Evolutionary conservation across 495 filamentous ascomycete genomes (phyloP), one percentile per base, ranked within the genome.

Genomic region (Pyrenopolyporus hunteri): DNA sequence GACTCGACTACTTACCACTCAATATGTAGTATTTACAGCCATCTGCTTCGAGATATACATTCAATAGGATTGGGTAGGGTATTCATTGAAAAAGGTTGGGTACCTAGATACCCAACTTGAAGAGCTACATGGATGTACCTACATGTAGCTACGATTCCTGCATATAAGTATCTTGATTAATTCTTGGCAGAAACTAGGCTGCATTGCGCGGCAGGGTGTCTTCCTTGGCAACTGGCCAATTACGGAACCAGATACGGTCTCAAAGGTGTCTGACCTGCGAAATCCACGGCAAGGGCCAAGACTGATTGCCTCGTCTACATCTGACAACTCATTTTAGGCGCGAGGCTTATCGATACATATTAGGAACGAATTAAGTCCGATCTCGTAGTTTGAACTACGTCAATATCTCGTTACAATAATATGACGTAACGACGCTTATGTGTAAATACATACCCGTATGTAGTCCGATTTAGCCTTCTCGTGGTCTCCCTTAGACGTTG

Each of bases 181-280:
- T 52, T 39, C 61, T 64, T 64, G 54, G 61, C 61, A 55, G 25
- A 28, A 14, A 26, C 47, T 44, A 29, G 58, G 50, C 31, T 56
- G 51, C 59, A 62, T 53, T 51, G 26, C 6, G 17, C 28, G 25
- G 44, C 52, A 46, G 22, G 51, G 47, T 13, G n/a, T 2, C 25
- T 64, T 42, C 20, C 23, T 51, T 50, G 32, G 13, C 33, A 25
- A 33, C 51, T 26, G 14, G 26, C 59, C 59, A 63, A 47, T 58
- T 52, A 46, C 36, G 32, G 10, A 11, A 32, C 26, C 13, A 17
- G 43, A 14, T 20, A 51, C 54, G n/a, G 59, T 63, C 46, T 45
- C 36, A 25, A 50, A 43, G 1, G 13, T 59, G 56, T 59, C 20
- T 59, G 46, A 31, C 14, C 13, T 49, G 7, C 6, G 49, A 29